Evolutionary conservation across 768 basidiomycete genomes (phyloP).

Genomic region (Coprinopsis sp.): DNA sequence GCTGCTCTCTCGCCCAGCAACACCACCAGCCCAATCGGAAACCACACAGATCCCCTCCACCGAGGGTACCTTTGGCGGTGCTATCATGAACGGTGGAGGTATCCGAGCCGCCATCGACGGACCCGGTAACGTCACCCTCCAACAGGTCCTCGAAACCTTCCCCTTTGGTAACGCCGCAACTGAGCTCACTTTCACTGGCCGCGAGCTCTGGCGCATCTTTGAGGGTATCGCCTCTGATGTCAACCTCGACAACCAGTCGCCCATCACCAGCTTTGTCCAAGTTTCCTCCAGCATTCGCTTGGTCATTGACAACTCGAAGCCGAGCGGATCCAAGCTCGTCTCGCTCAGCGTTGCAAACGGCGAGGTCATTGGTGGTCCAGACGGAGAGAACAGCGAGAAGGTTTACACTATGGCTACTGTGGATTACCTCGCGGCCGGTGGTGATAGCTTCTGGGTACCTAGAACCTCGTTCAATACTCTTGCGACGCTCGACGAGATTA

Average conservation of each 20-base stretch:
- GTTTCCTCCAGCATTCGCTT: slow-evolving; percentile 33
- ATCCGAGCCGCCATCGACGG: slow-evolving; percentile 35
- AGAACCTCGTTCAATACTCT: slow-evolving; percentile 17
- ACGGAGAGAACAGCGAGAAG: slow-evolving; percentile 6
- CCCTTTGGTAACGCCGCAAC: slow-evolving; percentile 40
- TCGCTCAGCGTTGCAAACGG: slow-evolving; percentile 24
- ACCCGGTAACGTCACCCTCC: slow-evolving; percentile 36
- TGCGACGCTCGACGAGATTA: slow-evolving; percentile 27
- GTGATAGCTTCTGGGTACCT: slow-evolving; percentile 31
- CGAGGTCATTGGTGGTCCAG: slow-evolving; percentile 20
- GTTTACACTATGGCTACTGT: slow-evolving; percentile 27
- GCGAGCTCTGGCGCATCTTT: slow-evolving; percentile 37
- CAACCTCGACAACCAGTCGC: slow-evolving; percentile 21
- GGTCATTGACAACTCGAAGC: slow-evolving; percentile 26
- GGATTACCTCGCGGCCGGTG: slow-evolving; percentile 32
- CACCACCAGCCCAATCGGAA: slow-evolving; percentile 9
- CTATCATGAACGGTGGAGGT: slow-evolving; percentile 40
- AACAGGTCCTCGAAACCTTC: slow-evolving; percentile 35
- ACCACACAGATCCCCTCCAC: slow-evolving; percentile 1
- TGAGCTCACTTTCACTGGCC: slow-evolving; percentile 37
- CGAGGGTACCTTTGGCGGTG: slow-evolving; percentile 20
- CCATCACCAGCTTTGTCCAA: slow-evolving; percentile 39
- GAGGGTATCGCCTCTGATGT: slow-evolving; percentile 34
- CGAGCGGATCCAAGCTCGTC: slow-evolving; percentile 25
- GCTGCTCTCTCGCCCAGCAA: slow-evolving; percentile 26